A percentile compares a stretch with the other conserved stretches of the same genome.
Conservation (phyloP, 306 rosid genomes). For the Ceratonia siliqua region DNA sequence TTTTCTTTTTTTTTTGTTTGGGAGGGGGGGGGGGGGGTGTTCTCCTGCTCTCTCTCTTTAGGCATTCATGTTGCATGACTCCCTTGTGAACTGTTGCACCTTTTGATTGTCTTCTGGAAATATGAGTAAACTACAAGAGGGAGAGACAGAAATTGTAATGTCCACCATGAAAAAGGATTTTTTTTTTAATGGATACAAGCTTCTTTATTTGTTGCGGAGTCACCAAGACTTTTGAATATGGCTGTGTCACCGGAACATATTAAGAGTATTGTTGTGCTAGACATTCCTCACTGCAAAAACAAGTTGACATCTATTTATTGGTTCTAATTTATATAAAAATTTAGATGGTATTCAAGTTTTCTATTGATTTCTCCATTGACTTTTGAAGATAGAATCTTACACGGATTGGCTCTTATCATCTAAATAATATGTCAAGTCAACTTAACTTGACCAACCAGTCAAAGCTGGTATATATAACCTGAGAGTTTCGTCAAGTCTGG, state of each 20-base stretch:
- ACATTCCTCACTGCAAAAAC: neutral
- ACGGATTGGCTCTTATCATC: neutral
- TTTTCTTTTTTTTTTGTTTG: neutral
- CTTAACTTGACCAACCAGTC: neutral
- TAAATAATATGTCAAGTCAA: neutral
- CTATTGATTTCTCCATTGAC: neutral
- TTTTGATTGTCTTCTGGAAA: neutral
- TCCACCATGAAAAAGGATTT: neutral
- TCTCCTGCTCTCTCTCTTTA: neutral
- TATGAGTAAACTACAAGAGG: neutral
- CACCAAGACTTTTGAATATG: neutral
- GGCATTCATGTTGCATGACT: neutral
- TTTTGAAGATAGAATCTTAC: neutral
- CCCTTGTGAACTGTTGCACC: neutral
- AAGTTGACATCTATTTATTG: neutral
- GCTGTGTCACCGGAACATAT: neutral
- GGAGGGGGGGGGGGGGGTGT: too few relatives aligned
- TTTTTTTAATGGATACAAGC: neutral
- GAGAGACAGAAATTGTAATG: slow-evolving; percentile 10
- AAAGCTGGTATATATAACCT: neutral
- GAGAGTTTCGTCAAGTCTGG: too few relatives aligned
- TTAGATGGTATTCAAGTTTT: neutral
- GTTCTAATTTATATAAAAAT: neutral
- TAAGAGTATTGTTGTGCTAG: neutral
- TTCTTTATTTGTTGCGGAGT: neutral